Base-by-base conservation (phyloP, 2,329 filamentous ascomycete genomes). In the Aspergillus fumigatus region DNA sequence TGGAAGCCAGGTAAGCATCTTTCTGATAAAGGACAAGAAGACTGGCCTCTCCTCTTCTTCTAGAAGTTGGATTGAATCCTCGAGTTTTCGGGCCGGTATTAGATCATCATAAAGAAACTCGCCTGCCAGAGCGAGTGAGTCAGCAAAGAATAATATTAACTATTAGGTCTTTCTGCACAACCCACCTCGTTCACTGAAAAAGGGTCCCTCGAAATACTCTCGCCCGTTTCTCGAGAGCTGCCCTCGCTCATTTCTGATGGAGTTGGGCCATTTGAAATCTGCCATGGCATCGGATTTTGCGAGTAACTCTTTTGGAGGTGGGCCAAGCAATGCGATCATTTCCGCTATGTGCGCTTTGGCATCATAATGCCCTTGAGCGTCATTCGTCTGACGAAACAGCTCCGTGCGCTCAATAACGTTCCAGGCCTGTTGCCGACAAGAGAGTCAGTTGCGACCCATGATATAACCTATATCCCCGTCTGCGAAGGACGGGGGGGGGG, bases 241-340 rank as follows among this genome's bases (percentile, higher is more conserved):
- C 4, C 57, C 58, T 10, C 19, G 19, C 5, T 60, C 49, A 6
- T 59, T 59, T 43, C 21, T 58, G 7, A 65, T 25, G 57, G 60
- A 55, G 7, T 60, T 10, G 10, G 60, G 55, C 64, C 62, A 68
- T 10, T 47, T 52, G 19, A 53, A 48, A 40, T 62, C 25, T 53
- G 45, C 23, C 56, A 61, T 61, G 3, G 47, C 38, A 17, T 62
- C 32, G 11, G 56, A 64, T 38, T 63, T 65, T 19, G 60, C 57
- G 29, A 73, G 51, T 17, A 73, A 51, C 51, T 63, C 62, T 51
- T 43, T 57, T 0, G 74, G 71, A 0, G 73, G 74, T 1, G 67
- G 67, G 1, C 73, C 74, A 7, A 77, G 60, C 10, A 76, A 58
- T 3, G 68, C 68, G 27, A 75, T 73, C 69, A 77, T 77, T 55